These are phyloP conservation scores for Diutina pseudorugosa DNA, from an alignment of 1,139 yeast species.

Conservation along the genomic window DNA sequence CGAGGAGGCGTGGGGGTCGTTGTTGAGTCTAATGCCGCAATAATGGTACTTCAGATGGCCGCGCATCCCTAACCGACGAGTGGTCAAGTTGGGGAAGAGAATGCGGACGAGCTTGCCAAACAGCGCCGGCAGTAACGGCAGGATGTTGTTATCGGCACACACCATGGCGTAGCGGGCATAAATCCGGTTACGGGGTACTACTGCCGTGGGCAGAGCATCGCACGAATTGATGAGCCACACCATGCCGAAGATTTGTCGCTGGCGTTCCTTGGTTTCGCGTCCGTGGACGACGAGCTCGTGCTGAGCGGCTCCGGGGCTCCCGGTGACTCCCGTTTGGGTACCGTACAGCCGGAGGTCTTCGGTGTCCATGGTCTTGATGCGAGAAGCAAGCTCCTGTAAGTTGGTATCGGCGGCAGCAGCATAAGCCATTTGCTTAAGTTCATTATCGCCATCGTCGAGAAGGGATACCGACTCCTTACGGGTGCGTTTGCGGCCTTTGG, in stretches of 20 bases:
- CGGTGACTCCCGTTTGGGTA: background rate
- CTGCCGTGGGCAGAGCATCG: constrained; percentile 51
- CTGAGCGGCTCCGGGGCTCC: constrained; percentile 5
- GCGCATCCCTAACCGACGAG: constrained; percentile 77
- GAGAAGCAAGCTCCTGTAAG: constrained; percentile 37
- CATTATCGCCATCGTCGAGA: background rate
- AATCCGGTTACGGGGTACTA: constrained; percentile 72
- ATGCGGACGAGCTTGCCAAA: constrained; percentile 75
- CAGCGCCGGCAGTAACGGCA: constrained; percentile 77
- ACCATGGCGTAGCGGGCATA: constrained; percentile 69
- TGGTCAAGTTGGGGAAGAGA: constrained; percentile 62
- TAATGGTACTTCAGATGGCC: constrained; percentile 89
- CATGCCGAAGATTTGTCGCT: constrained; percentile 71
- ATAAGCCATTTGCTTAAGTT: constrained; percentile 2
- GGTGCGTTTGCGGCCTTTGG: background rate
- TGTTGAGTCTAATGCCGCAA: constrained; percentile 65
- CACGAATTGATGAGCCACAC: constrained; percentile 69
- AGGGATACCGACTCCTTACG: background rate
- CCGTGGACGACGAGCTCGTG: constrained; percentile 5
- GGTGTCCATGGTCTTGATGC: constrained; percentile 35
- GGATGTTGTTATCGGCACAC: constrained; percentile 54
- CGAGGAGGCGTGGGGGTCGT: constrained; percentile 17
- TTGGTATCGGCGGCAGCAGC: constrained; percentile 23
- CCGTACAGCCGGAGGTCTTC: constrained; percentile 10
- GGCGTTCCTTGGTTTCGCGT: constrained; percentile 34